These are phyloP conservation scores for Bolboschoenoplectus hybrid DNA, from an alignment of 202 grass and related monocot genomes.

Conservation along the genomic window DNA sequence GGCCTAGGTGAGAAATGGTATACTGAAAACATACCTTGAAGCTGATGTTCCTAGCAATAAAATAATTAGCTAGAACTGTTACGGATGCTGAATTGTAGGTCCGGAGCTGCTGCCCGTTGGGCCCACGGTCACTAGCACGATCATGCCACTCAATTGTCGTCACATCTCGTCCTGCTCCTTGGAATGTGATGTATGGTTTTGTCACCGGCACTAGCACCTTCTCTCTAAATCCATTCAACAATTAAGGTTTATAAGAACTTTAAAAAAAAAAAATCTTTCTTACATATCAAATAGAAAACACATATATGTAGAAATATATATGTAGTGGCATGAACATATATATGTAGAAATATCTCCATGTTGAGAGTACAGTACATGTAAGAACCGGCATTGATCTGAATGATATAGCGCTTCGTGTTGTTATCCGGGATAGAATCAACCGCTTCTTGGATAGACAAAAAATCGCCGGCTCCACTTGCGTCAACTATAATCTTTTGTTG, in stretches of 20 bases:
- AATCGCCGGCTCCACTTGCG: conserved; percentile 80
- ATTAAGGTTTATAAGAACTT: neutral
- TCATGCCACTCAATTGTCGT: conserved; percentile 97
- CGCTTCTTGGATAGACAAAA: conserved; percentile 84
- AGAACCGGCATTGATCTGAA: conserved; percentile 81
- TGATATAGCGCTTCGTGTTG: conserved; percentile 65
- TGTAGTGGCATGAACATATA: neutral
- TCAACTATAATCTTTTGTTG: conserved; percentile 70
- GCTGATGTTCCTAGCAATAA: conserved; percentile 98
- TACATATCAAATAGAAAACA: conserved; percentile 13
- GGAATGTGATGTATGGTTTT: conserved; percentile 91
- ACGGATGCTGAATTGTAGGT: conserved; percentile 97
- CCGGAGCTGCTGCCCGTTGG: conserved; percentile 82
- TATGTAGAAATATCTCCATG: neutral
- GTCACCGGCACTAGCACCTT: conserved; percentile 81
- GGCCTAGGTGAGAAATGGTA: conserved; percentile 28
- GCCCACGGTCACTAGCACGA: conserved; percentile 73
- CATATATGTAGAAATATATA: neutral
- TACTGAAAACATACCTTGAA: conserved; percentile 75
- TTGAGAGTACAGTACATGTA: conserved; percentile 64
- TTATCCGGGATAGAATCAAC: conserved; percentile 80
- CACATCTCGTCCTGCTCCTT: conserved; percentile 68
- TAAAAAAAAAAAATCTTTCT: neutral
- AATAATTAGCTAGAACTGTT: conserved; percentile 90
- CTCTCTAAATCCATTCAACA: conserved; percentile 54